Base-by-base conservation (phyloP, 768 basidiomycete species). In the Coprinopsis cinerea region DNA sequence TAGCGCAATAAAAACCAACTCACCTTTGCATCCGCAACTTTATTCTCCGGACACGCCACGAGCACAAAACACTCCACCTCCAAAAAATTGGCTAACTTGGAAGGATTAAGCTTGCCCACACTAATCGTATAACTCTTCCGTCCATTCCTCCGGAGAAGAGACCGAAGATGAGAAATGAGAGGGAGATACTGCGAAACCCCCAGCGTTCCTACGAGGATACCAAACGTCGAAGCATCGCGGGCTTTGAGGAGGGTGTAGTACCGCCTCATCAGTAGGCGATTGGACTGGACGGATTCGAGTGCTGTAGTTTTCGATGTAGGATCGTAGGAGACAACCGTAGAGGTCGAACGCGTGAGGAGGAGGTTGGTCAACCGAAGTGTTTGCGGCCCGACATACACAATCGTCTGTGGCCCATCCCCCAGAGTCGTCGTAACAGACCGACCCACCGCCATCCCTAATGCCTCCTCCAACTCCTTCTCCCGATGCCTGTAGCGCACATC, bases 21-120 rank as follows among this genome's bases (percentile, higher is more conserved):
- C 18, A 57, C 85, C 69, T 86, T 87, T 3, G 82, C 75, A 18
- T 89, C 87, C 28, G 86, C 72, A 22, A 97, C 61, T 46, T 86
- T 89, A 57, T 95, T 95, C 63, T 99, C 94, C 0, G 86, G 87
- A 65, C 96, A 99, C 2, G 94, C 94, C 2, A 96, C 89, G 51
- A 96, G 75, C 15, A 97, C 85, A 59, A 92, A 98, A 59, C 93
- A 95, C 61, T 97, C 95, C 43, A 99, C 85, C 64, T 97, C 94
- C 59, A 88, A 77, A 64, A 97, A 98, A 66, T 98, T 99, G 7
- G 85, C 95, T 18, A 98, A 76, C 60, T 98, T 98, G 5, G 92
- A 79, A 0, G 96, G 94, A 57, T 91, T 96, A 41, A 96, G 78
- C 66, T 95, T 92, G 30, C 96, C 95, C 0, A 99, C 94, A 47